Percentiles rank a stretch among this genome's conserved stretches.
phyloP scores from a whole-genome alignment of 2,329 filamentous ascomycete species.

The Fusarium austroafricanum region DNA sequence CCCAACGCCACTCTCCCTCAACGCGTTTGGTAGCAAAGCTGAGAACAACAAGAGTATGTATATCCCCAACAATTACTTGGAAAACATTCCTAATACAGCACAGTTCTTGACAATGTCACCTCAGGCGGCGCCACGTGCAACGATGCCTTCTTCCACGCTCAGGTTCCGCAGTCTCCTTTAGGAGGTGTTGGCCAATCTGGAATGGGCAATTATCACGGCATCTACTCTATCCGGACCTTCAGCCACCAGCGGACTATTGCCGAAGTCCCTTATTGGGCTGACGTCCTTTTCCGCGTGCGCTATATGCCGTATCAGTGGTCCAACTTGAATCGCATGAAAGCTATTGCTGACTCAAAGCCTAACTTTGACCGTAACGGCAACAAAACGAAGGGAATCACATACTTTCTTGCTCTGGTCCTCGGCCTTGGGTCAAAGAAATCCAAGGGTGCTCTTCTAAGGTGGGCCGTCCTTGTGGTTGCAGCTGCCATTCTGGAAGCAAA shows the following conservation, averaged over 20 bases:
- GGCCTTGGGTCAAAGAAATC: constrained; percentile 62
- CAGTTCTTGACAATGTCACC: constrained; percentile 53
- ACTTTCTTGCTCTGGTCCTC: constrained; percentile 65
- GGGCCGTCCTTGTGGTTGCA: constrained; percentile 58
- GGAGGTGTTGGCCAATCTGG: constrained; percentile 64
- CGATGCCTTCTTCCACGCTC: constrained; percentile 59
- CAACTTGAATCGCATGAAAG: constrained; percentile 59
- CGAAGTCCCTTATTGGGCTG: constrained; percentile 53
- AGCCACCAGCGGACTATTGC: constrained; percentile 55
- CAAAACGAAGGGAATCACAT: constrained; percentile 61
- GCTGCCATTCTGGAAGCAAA: constrained; percentile 52
- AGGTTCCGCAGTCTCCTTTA: constrained; percentile 57
- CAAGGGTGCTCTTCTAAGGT: constrained; percentile 64
- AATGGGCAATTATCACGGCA: constrained; percentile 61
- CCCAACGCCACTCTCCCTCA: constrained; percentile 84
- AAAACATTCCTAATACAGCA: constrained; percentile 45
- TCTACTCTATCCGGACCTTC: constrained; percentile 59
- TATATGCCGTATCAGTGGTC: constrained; percentile 70
- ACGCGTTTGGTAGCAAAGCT: constrained; percentile 83
- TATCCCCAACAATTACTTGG: not conserved
- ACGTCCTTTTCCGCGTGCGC: constrained; percentile 70
- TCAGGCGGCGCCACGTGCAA: constrained; percentile 65
- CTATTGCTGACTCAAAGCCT: constrained; percentile 60
- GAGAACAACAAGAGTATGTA: constrained; percentile 79
- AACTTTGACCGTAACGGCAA: constrained; percentile 72